Evolutionary conservation across 2,329 filamentous ascomycete species (phyloP).

Genomic region (Fusarium pininemorale): DNA sequence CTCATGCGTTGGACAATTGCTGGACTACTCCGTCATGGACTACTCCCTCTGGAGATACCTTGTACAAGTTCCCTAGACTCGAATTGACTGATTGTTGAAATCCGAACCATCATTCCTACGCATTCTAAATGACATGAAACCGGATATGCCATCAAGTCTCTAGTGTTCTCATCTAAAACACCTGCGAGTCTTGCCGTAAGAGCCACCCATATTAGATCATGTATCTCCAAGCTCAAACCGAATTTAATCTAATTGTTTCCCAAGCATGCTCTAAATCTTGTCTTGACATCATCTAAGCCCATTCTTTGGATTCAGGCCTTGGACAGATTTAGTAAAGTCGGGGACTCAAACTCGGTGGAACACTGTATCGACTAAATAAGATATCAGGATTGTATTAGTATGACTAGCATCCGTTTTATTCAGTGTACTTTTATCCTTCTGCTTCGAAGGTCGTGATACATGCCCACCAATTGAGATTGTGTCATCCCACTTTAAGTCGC

Average conservation of each 20-base stretch:
- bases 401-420: background rate
- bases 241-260: background rate
- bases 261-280: background rate
- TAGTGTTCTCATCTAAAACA: background rate
- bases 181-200: background rate
- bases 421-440: background rate
- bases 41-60: constrained; percentile 40
- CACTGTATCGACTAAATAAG: background rate
- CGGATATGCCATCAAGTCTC: background rate
- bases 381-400: too few species aligned
- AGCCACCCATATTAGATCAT: too few species aligned
- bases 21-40: constrained; percentile 42
- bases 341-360: background rate
- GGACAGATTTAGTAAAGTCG: too few species aligned
- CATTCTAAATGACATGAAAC: background rate
- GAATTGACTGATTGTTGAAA: constrained; percentile 43
- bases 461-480: constrained; percentile 12
- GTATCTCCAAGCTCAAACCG: background rate
- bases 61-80: constrained; percentile 49
- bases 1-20: constrained; percentile 38
- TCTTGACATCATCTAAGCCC: background rate
- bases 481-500: constrained; percentile 9
- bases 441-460: constrained; percentile 8
- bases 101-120: background rate
- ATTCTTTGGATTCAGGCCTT: background rate